phyloP scores from a whole-genome alignment of 108 stramenopile genomes.

The Nitzschia sp. region DNA sequence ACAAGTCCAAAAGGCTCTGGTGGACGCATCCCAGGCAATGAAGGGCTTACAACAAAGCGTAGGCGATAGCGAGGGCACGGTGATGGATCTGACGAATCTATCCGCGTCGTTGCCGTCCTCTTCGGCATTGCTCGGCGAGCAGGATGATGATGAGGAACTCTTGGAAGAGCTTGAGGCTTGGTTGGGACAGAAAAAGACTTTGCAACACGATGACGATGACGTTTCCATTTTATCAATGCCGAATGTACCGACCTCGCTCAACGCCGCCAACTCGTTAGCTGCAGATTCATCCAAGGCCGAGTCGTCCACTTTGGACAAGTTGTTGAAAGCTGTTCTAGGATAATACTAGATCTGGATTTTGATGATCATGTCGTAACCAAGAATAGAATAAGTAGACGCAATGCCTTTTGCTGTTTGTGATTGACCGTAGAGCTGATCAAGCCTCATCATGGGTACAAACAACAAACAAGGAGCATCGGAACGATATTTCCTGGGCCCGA shows the following conservation, averaged over 20 bases:
- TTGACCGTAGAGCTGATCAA: too few species aligned
- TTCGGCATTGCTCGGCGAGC: not conserved
- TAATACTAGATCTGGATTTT: not conserved
- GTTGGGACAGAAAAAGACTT: not conserved
- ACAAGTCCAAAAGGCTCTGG: constrained; percentile 35
- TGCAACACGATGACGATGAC: constrained; percentile 7
- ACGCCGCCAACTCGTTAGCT: not conserved
- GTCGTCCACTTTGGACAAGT: not conserved
- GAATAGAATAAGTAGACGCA: too few species aligned
- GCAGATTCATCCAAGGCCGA: not conserved
- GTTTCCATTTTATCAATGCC: constrained; percentile 28
- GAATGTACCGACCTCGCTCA: not conserved
- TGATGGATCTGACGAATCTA: constrained; percentile 17
- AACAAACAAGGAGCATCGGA: too few species aligned
- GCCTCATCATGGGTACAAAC: too few species aligned
- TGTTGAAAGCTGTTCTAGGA: constrained; percentile 13
- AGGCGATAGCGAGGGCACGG: constrained; percentile 1
- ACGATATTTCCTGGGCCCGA: too few species aligned
- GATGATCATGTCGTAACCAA: too few species aligned
- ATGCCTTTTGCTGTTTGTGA: too few species aligned
- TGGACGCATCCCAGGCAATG: constrained; percentile 35
- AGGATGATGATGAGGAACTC: constrained; percentile 31
- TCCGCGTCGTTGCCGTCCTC: not conserved
- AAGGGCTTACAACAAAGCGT: constrained; percentile 22
- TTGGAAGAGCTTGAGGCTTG: constrained; percentile 31